Conservation (phyloP, 2,329 filamentous ascomycete genomes). For the Aspergillus bombycis region DNA sequence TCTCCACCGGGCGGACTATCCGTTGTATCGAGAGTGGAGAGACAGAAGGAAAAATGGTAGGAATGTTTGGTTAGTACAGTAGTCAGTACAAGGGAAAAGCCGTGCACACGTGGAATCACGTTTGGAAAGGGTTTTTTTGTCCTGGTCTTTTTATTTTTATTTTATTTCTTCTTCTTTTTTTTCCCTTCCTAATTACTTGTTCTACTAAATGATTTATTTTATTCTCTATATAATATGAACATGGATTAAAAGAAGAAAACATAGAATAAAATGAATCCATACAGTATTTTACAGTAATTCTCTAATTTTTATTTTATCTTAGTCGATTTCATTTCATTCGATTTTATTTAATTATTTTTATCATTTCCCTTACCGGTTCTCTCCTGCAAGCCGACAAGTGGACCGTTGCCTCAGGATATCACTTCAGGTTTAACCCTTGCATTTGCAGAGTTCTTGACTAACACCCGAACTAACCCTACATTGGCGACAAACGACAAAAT, state of each 20-base stretch:
- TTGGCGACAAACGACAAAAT: slow-evolving; percentile 1
- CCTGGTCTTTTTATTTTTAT: background rate
- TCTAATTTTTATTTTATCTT: background rate
- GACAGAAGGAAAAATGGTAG: background rate
- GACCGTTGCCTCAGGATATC: slow-evolving; percentile 16
- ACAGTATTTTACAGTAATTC: background rate
- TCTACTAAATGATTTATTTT: background rate
- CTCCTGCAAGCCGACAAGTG: slow-evolving; percentile 20
- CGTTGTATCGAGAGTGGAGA: background rate
- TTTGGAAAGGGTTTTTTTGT: too few species aligned
- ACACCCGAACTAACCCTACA: slow-evolving; percentile 11
- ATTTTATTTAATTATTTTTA: background rate
- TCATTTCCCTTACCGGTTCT: slow-evolving; percentile 5
- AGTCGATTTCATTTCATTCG: background rate
- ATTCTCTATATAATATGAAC: background rate
- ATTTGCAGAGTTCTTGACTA: slow-evolving; percentile 18
- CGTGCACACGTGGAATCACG: slow-evolving; percentile 24
- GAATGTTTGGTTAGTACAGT: too few species aligned
- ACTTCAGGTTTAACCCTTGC: slow-evolving; percentile 21
- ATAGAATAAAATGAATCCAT: background rate
- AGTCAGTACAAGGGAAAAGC: slow-evolving; percentile 9
- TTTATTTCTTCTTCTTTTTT: slow-evolving; percentile 2
- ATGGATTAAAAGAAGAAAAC: background rate
- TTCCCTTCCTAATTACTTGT: background rate
- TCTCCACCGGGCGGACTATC: slow-evolving; percentile 14